Base-by-base conservation (phyloP, 192 early-diverging fungal species). In the Mortierella alpina region DNA sequence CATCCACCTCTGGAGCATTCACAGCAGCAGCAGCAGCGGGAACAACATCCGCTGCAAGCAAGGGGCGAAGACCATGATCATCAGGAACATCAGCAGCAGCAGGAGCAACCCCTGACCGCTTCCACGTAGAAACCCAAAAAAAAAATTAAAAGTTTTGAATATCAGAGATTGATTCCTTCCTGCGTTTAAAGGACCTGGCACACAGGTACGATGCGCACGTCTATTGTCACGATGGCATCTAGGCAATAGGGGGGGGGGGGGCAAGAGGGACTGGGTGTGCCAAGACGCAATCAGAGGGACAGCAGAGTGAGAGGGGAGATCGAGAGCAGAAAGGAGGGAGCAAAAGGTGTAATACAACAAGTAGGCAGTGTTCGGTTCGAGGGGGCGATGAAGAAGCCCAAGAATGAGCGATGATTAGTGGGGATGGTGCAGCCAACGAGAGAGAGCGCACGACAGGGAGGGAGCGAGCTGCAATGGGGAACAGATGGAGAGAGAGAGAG, bases 11-110 rank as follows among this genome's bases (percentile, higher is more conserved):
- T 31, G 31, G 60, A 46, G 17, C 48, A 49, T 18, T 50, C 48
- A 18, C 48, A 49, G n/a, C 48, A 23, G 13, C 62, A 63, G 8
- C 48, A 63, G 5, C 63, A 18, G 54, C 54, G 22, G 20, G n/a
- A 55, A 47, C n/a, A 63, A 63, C 46, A 63, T 9, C 46, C 46
- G 6, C 52, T 57, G 31, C 63, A 66, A 40, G 11, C 49, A 41
- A 46, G 42, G 39, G 51, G 63, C 42, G 31, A 54, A 54, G 63
- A 22, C 1, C 63, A 66, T 54, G 63, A 51, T 54, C 63, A 66
- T 23, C 47, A 23, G 48, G 46, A 45, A 4, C 49, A 51, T 6
- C 46, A 50, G 23, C 48, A 20, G 18, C 55, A 51, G 13, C 46
- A 50, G 23, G 18, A 20, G 18, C 55, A 22, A 45, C n/a, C 59